Evolutionary conservation across 2,329 filamentous ascomycete genomes (phyloP).

Genomic region (Teratosphaeria epicoccoides): DNA sequence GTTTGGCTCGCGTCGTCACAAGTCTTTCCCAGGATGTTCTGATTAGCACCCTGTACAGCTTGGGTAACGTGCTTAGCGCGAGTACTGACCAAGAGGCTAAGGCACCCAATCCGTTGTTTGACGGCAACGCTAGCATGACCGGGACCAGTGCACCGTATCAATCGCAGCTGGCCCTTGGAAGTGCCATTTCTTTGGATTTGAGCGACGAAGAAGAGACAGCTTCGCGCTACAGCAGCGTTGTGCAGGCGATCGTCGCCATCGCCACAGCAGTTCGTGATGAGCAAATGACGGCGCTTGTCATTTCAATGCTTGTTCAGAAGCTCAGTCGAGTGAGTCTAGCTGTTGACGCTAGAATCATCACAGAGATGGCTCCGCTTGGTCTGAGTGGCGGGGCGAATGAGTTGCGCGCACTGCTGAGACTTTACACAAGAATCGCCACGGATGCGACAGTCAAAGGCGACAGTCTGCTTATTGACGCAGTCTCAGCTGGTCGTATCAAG

Average conservation of each 20-base stretch:
- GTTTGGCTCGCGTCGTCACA: conserved; percentile 69
- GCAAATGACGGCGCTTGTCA: conserved; percentile 84
- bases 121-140: conserved; percentile 31
- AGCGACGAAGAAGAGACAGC: conserved; percentile 69
- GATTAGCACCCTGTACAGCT: conserved; percentile 87
- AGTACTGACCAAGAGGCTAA: conserved; percentile 45
- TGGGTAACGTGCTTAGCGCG: conserved; percentile 89
- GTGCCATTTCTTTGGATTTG: conserved; percentile 66
- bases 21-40: conserved; percentile 82
- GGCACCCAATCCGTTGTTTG: conserved; percentile 34
- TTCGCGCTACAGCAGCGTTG: conserved; percentile 71
- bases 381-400: conserved; percentile 68
- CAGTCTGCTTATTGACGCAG: conserved; percentile 55
- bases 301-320: conserved; percentile 96
- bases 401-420: conserved; percentile 74
- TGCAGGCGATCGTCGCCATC: conserved; percentile 90
- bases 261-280: conserved; percentile 71
- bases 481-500: conserved; percentile 67
- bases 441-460: conserved; percentile 63
- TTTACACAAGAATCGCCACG: conserved; percentile 66
- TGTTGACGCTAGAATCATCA: conserved; percentile 78
- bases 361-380: conserved; percentile 67
- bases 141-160: conserved; percentile 10
- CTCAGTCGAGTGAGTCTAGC: conserved; percentile 69
- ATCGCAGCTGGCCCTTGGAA: conserved; percentile 40